Percentiles rank a stretch among this genome's conserved stretches.
These are phyloP conservation scores for Sporisorium graminicola DNA, from an alignment of 1,284 basidiomycete species.

Conservation along the genomic window DNA sequence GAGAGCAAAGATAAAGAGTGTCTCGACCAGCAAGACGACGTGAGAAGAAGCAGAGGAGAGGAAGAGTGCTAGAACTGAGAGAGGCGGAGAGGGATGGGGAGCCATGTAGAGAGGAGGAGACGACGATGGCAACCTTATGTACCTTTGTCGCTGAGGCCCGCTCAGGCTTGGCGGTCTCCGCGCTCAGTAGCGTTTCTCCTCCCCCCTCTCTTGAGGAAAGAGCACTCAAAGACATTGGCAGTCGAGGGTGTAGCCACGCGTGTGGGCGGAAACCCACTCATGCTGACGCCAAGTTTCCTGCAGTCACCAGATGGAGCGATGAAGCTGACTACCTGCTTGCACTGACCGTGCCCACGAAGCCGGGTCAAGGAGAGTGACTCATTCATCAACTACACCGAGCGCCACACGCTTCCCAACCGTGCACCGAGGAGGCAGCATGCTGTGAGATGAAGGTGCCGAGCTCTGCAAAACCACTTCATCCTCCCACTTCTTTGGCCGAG, in stretches of 20 bases:
- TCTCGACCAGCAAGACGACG: constrained; percentile 11
- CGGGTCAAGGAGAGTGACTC: no score
- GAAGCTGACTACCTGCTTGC: not conserved
- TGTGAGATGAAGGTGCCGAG: not conserved
- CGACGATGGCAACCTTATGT: not conserved
- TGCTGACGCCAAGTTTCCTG: not conserved
- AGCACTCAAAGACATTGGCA: not conserved
- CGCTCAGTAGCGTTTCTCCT: not conserved
- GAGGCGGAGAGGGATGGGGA: not conserved
- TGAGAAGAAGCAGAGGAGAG: not conserved
- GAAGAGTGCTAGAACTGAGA: not conserved
- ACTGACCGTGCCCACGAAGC: not conserved
- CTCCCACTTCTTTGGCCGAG: not conserved
- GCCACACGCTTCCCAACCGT: not conserved
- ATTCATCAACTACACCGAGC: no score
- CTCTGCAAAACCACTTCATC: not conserved
- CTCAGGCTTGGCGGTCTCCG: not conserved
- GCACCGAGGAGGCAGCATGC: not conserved
- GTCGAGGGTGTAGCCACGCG: not conserved
- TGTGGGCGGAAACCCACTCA: not conserved
- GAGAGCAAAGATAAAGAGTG: not conserved
- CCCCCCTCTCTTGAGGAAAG: not conserved
- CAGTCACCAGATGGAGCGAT: not conserved
- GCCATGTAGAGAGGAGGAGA: not conserved
- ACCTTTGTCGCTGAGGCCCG: not conserved